Evolutionary conservation across 176 grass and related monocot genomes (phyloP).

Genomic region (Aegilops bicornis): DNA sequence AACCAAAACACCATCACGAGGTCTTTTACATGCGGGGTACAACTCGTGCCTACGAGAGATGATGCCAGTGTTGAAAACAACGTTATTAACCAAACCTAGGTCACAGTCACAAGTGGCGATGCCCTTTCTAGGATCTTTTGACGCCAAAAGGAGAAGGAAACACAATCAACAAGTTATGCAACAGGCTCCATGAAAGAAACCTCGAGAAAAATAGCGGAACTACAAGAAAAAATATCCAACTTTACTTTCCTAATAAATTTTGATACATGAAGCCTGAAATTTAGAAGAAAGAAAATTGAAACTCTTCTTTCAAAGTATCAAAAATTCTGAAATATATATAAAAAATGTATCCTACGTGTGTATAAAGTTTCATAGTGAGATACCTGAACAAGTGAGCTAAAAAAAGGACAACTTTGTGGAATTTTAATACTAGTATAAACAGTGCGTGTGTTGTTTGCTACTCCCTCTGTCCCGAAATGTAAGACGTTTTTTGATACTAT

Average conservation of each 20-base stretch:
- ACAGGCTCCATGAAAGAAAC: not conserved
- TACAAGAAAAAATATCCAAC: not conserved
- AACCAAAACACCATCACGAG: slow-evolving; percentile 33
- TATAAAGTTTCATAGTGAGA: too few species aligned
- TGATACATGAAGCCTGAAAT: not conserved
- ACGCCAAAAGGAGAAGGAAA: not conserved
- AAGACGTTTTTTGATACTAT: too few species aligned
- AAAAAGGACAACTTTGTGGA: too few species aligned
- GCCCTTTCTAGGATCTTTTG: not conserved
- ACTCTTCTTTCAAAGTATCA: not conserved
- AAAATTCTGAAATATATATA: too few species aligned
- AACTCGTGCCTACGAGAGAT: not conserved
- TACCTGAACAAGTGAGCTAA: too few species aligned
- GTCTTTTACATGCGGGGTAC: not conserved
- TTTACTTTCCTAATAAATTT: not conserved
- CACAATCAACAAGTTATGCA: not conserved
- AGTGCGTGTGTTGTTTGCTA: too few species aligned
- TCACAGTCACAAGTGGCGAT: not conserved
- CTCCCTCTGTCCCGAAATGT: too few species aligned
- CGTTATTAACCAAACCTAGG: not conserved
- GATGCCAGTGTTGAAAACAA: slow-evolving; percentile 25
- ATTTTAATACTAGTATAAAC: too few species aligned
- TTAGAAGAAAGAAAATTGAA: not conserved
- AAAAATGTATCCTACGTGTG: too few species aligned
- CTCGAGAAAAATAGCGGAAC: slow-evolving; percentile 2